phyloP scores from a whole-genome alignment of 1,284 basidiomycete genomes.

The Sphaerobolus stellatus region DNA sequence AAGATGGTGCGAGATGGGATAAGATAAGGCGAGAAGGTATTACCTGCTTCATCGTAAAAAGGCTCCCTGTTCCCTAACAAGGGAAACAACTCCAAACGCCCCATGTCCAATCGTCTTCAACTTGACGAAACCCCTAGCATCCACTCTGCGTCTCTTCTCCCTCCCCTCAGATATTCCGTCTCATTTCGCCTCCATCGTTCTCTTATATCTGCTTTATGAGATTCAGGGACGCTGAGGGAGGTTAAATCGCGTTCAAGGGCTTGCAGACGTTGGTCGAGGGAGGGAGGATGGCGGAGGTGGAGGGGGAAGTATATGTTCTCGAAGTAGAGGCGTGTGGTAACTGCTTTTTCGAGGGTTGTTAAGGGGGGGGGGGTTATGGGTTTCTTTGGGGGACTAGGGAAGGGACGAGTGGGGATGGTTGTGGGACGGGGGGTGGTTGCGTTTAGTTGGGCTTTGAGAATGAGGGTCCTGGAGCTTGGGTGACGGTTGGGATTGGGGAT shows the following conservation, averaged over 20 bases:
- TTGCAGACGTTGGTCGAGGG: constrained; percentile 78
- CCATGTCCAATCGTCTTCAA: constrained; percentile 96
- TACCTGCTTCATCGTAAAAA: constrained; percentile 98
- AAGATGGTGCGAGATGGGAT: constrained; percentile 22
- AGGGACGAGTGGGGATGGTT: too few relatives aligned
- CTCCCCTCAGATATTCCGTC: constrained; percentile 83
- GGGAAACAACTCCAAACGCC: constrained; percentile 95
- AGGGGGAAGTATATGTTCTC: constrained; percentile 96
- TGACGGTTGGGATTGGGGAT: too few relatives aligned
- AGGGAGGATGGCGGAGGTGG: constrained; percentile 77
- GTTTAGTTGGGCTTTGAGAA: too few relatives aligned
- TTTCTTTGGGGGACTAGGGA: too few relatives aligned
- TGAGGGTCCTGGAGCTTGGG: too few relatives aligned
- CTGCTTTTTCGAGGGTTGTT: constrained; percentile 89
- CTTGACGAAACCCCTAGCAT: constrained; percentile 82
- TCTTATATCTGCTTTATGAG: constrained; percentile 71
- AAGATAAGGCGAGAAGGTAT: too few relatives aligned
- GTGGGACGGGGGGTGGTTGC: too few relatives aligned
- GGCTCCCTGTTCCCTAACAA: constrained; percentile 83
- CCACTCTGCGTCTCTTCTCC: constrained; percentile 81
- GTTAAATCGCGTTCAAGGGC: constrained; percentile 88
- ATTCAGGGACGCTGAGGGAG: constrained; percentile 66
- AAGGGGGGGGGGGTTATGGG: constrained; percentile 78
- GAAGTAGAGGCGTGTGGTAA: constrained; percentile 91
- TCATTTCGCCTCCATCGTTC: constrained; percentile 84